Percentiles rank a stretch among this genome's conserved stretches.
phyloP scores from a whole-genome alignment of 75 land plant genomes.

The Chamaecyparis obtusa region DNA sequence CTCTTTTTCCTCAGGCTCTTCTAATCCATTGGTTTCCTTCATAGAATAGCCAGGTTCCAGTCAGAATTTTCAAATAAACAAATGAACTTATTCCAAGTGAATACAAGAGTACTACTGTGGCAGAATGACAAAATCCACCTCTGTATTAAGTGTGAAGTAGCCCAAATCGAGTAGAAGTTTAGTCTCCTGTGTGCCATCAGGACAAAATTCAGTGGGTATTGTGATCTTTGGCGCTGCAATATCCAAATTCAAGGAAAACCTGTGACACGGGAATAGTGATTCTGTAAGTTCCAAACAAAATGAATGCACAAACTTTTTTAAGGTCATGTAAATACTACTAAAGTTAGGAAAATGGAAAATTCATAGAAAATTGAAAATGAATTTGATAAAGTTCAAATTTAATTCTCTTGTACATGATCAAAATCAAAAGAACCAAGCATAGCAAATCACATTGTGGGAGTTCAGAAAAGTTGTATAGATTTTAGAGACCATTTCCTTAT shows the following conservation, averaged over 20 bases:
- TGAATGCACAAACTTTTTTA: neutral
- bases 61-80: neutral
- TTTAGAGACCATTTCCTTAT: neutral
- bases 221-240: conserved; percentile 99
- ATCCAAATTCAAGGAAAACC: conserved; percentile 87
- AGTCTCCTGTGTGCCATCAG: conserved; percentile 59
- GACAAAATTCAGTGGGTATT: conserved; percentile 91
- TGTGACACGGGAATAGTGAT: conserved; percentile 13
- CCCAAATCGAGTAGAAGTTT: conserved; percentile 94
- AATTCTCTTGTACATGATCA: neutral
- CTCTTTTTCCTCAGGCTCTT: conserved; percentile 48
- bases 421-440: neutral
- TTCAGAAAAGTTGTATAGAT: neutral
- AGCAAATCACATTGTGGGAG: neutral
- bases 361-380: neutral
- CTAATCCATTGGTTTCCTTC: conserved; percentile 43
- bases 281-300: neutral
- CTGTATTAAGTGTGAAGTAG: conserved; percentile 65
- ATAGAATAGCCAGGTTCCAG: neutral
- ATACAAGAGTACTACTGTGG: no score
- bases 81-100: neutral
- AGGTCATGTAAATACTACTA: neutral
- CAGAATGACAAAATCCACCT: conserved; percentile 29
- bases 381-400: neutral
- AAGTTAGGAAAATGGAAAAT: neutral